Conservation (phyloP, 306 rosid genomes). For the Glycine soja region DNA sequence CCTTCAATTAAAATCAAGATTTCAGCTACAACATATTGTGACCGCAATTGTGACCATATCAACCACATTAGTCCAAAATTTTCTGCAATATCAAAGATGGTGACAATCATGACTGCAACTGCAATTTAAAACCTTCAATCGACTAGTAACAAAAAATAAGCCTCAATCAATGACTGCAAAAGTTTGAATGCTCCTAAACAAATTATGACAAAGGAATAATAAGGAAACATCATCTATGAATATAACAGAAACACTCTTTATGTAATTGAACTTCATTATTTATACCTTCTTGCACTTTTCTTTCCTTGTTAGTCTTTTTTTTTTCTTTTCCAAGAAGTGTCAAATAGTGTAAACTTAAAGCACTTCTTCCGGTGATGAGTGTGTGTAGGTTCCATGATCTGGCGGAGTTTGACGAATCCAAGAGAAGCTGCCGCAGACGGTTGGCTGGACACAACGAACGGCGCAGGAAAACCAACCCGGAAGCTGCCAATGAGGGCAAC, state of each 20-base stretch:
- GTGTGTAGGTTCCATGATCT: slow-evolving; percentile 87
- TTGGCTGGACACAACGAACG: slow-evolving; percentile 91
- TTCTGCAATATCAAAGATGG: neutral
- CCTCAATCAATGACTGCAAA: slow-evolving; percentile 15
- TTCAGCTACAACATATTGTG: neutral
- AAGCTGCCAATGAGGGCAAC: slow-evolving; percentile 59
- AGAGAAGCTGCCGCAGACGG: slow-evolving; percentile 90
- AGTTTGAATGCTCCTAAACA: neutral
- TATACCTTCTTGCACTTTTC: slow-evolving; percentile 2
- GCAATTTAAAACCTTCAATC: neutral
- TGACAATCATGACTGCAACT: too few relatives aligned
- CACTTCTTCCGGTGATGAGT: neutral
- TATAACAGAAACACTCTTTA: neutral
- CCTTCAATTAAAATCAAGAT: neutral
- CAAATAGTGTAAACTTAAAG: neutral
- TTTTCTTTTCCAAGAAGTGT: neutral
- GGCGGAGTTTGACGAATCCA: slow-evolving; percentile 85
- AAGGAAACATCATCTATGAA: slow-evolving; percentile 1
- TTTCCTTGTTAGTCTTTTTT: neutral
- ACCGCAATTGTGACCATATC: neutral
- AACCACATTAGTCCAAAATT: neutral
- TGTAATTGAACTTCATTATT: slow-evolving; percentile 29
- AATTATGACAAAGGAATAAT: neutral
- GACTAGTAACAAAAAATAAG: neutral
- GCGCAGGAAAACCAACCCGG: slow-evolving; percentile 73